Evolutionary conservation across 2,329 filamentous ascomycete species (phyloP).

Genomic region (Pseudogymnoascus sp.): DNA sequence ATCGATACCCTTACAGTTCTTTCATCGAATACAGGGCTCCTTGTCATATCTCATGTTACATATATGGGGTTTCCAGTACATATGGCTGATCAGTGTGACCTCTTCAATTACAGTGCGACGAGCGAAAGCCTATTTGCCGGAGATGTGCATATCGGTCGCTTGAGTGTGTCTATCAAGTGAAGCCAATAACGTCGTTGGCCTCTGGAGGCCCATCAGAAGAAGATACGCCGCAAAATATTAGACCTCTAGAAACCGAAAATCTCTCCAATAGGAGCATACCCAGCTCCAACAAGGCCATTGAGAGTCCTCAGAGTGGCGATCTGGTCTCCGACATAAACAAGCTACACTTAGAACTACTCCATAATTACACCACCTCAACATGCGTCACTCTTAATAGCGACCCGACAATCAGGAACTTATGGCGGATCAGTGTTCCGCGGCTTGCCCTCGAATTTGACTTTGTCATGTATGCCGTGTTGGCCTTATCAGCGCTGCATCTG

Average conservation of each 20-base stretch:
- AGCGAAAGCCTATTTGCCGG: slow-evolving; percentile 31
- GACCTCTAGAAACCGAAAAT: neutral
- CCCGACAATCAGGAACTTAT: slow-evolving; percentile 35
- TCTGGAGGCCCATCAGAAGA: slow-evolving; percentile 11
- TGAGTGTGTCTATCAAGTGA: slow-evolving; percentile 29
- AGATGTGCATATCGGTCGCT: slow-evolving; percentile 36
- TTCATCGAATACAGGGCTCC: neutral
- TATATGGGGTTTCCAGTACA: neutral
- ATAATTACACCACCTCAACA: slow-evolving; percentile 44
- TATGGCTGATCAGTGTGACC: neutral
- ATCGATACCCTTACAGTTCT: too few relatives aligned
- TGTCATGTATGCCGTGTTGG: slow-evolving; percentile 41
- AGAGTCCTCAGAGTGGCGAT: neutral
- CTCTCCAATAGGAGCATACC: neutral
- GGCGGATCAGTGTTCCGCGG: slow-evolving; percentile 39
- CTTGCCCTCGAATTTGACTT: slow-evolving; percentile 39
- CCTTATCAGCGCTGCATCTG: slow-evolving; percentile 42
- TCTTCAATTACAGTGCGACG: slow-evolving; percentile 30
- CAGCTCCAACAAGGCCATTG: neutral
- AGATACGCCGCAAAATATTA: slow-evolving; percentile 9
- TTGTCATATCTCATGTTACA: neutral
- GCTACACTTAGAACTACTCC: slow-evolving; percentile 43
- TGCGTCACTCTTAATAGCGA: slow-evolving; percentile 38
- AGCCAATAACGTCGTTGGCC: slow-evolving; percentile 12
- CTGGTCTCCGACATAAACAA: slow-evolving; percentile 27